A percentile compares a stretch with the other conserved stretches of the same genome.
Evolutionary conservation across 2,329 filamentous ascomycete genomes (phyloP).

Genomic region (Sporothrix protearum): DNA sequence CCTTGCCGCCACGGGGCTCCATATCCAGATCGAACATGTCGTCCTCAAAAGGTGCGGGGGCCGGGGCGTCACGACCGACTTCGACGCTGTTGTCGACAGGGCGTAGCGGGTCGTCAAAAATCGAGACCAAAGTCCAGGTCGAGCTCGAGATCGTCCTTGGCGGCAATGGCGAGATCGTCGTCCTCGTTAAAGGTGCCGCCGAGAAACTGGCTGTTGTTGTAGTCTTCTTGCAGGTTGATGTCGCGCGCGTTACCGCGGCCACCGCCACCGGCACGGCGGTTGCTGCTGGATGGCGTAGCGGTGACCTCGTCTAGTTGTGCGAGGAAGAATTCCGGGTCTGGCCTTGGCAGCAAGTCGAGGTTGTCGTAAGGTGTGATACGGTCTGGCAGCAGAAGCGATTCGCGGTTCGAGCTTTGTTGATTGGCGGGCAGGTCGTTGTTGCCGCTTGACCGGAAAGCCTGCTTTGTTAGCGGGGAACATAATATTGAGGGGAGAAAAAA

Average conservation of each 20-base stretch:
- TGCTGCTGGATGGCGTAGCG: slow-evolving; percentile 46
- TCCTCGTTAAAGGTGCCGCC: slow-evolving; percentile 61
- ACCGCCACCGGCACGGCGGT: slow-evolving; percentile 56
- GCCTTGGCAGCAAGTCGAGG: slow-evolving; percentile 71
- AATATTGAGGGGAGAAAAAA: too few species aligned
- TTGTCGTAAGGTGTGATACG: slow-evolving; percentile 89
- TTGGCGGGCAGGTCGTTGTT: slow-evolving; percentile 93
- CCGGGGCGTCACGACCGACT: slow-evolving; percentile 80
- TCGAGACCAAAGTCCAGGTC: slow-evolving; percentile 73
- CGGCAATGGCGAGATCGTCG: slow-evolving; percentile 53
- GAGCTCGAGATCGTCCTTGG: slow-evolving; percentile 65
- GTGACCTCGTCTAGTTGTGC: slow-evolving; percentile 66
- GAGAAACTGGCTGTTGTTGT: slow-evolving; percentile 75
- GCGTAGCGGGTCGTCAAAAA: slow-evolving; percentile 59
- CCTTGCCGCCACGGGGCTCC: slow-evolving; percentile 53
- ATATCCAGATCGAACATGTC: slow-evolving; percentile 64
- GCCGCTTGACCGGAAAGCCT: slow-evolving; percentile 91
- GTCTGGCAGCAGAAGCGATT: slow-evolving; percentile 84
- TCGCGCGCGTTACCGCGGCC: slow-evolving; percentile 58
- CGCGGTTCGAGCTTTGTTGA: slow-evolving; percentile 74
- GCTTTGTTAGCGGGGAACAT: background rate
- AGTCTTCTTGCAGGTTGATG: slow-evolving; percentile 66
- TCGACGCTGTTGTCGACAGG: slow-evolving; percentile 67
- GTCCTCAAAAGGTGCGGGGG: slow-evolving; percentile 63
- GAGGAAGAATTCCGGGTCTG: slow-evolving; percentile 80